These are phyloP conservation scores for Malus hybrid DNA, from an alignment of 331 rosid species.

Conservation along the genomic window DNA sequence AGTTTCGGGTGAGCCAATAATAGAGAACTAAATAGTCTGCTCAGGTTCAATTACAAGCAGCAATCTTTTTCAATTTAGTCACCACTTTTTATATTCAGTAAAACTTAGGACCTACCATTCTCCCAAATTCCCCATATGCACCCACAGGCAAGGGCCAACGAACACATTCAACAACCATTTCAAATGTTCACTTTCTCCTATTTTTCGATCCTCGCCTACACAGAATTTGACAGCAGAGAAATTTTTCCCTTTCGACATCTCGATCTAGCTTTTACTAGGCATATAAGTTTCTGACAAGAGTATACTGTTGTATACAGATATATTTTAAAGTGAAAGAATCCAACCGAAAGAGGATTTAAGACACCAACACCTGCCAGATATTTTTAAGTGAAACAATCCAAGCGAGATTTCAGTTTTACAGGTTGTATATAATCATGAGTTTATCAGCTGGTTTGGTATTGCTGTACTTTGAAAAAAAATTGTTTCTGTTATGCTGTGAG, in stretches of 20 bases:
- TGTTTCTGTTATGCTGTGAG: too few relatives aligned
- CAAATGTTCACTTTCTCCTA: background rate
- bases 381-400: background rate
- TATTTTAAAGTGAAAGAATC: background rate
- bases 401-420: too few relatives aligned
- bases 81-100: background rate
- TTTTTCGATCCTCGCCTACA: background rate
- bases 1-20: too few relatives aligned
- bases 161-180: background rate
- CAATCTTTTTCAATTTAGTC: background rate
- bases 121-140: background rate
- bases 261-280: too few relatives aligned
- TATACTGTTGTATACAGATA: background rate
- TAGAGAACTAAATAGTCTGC: background rate
- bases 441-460: too few relatives aligned
- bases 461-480: too few relatives aligned
- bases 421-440: too few relatives aligned
- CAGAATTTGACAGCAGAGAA: background rate
- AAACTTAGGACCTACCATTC: background rate
- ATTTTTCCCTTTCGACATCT: background rate
- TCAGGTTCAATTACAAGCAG: background rate
- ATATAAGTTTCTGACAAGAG: background rate
- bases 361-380: background rate
- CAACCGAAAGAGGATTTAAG: background rate
- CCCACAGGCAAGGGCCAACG: background rate